Base-by-base conservation (phyloP, 2,329 filamentous ascomycete genomes). In the Penicillium sclerotiorum region DNA sequence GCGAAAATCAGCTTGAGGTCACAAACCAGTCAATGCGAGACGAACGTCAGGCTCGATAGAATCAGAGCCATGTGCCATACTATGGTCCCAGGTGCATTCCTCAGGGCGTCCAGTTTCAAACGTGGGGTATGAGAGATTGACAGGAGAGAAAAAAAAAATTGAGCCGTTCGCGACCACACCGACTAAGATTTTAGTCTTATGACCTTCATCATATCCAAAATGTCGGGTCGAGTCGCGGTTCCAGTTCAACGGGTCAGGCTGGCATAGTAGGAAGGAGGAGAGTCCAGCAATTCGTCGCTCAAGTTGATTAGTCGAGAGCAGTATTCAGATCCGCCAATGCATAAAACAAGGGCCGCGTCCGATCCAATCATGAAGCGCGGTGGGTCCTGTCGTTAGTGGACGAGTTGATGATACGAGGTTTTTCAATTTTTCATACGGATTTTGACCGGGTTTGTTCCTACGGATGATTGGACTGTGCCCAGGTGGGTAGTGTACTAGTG, bases 31-130 rank as follows among this genome's bases (percentile, higher is more conserved):
- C 32, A 36, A 27, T 22, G 28, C 15, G 38, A 28, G 21, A 61
- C 63, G 30, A 20, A 67, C 64, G 45, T 67, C 62, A 12, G 61
- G 58, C 44, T 66, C 64, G 49, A 66, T 63, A 22, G 52, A 42
- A 8, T 45, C 23, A 15, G 51, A 53, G 35, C 30, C 47, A 32
- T 49, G 37, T 11, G 53, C 46, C 21, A 45, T 33, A 20, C 35
- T 39, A n/a, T n/a, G n/a, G n/a, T n/a, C n/a, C n/a, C n/a, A n/a
- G 43, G 36, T 44, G 35, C 47, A 35, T 53, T 58, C 57, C 7
- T 23, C 47, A 37, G 12, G 32, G 25, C 18, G 11, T 18, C 45
- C 21, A n/a, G n/a, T 27, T 15, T 30, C 27, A 27, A 37, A n/a
- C 23, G 22, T 28, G 13, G 9, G 25, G 13, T 28, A 28, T 28